Evolutionary conservation across 306 rosid genomes (phyloP).

Genomic region (Cercis canadensis): DNA sequence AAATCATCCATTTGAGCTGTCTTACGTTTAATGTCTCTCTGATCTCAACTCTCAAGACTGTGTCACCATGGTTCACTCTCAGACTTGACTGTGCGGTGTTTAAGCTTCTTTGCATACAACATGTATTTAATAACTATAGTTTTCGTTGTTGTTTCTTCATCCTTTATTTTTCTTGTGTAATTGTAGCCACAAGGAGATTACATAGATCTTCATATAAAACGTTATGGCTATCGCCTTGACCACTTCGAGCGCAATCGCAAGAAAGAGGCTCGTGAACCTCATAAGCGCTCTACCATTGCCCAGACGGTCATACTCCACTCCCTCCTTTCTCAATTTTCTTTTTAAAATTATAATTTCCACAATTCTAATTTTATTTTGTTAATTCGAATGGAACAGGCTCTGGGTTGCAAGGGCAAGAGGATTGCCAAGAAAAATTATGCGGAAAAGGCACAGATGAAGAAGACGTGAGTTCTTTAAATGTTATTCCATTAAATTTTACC

Average conservation of each 20-base stretch:
- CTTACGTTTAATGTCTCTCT: background rate
- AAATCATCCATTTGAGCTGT: background rate
- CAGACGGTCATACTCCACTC: slow-evolving; percentile 69
- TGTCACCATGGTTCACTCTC: slow-evolving; percentile 42
- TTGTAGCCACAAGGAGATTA: slow-evolving; percentile 96
- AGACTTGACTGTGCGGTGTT: background rate
- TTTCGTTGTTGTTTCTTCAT: background rate
- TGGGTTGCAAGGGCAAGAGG: slow-evolving; percentile 86
- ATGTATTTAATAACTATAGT: too few relatives aligned
- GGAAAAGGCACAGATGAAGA: slow-evolving; percentile 87
- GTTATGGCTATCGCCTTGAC: slow-evolving; percentile 83
- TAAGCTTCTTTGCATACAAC: too few relatives aligned
- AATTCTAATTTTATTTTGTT: slow-evolving; percentile 12
- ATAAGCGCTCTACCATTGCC: slow-evolving; percentile 75
- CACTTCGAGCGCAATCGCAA: slow-evolving; percentile 94
- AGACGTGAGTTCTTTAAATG: slow-evolving; percentile 93
- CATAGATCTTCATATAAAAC: slow-evolving; percentile 85
- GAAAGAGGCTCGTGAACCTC: slow-evolving; percentile 86
- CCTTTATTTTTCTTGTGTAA: background rate
- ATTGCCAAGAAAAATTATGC: slow-evolving; percentile 87
- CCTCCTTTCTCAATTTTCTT: background rate
- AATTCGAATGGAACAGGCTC: slow-evolving; percentile 48
- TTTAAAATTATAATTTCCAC: background rate
- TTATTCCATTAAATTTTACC: too few relatives aligned
- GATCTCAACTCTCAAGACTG: background rate